A percentile compares a stretch with the other conserved stretches of the same genome.
These are phyloP conservation scores for Peronosclerospora sorghi DNA, from an alignment of 352 stramenopile genomes.

Conservation along the genomic window DNA sequence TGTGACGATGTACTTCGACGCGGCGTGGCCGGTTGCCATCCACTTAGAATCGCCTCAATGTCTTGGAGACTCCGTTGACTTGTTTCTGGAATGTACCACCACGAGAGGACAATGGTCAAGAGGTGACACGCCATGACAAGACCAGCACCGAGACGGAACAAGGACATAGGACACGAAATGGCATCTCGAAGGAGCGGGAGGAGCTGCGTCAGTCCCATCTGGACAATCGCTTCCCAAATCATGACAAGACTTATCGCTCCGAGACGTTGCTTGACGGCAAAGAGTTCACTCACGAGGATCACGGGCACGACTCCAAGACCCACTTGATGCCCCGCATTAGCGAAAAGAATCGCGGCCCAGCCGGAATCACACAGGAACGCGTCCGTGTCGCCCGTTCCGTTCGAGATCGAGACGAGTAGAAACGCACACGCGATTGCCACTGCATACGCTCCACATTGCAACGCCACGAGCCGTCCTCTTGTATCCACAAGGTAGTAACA, in stretches of 20 bases:
- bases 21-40: slow-evolving; percentile 64
- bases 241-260: slow-evolving; percentile 55
- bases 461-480: slow-evolving; percentile 32
- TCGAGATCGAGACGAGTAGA: slow-evolving; percentile 35
- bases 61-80: slow-evolving; percentile 65
- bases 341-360: slow-evolving; percentile 48
- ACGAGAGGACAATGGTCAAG: slow-evolving; percentile 32
- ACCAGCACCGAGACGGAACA: slow-evolving; percentile 28
- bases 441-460: slow-evolving; percentile 52
- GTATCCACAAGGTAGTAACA: slow-evolving; percentile 65
- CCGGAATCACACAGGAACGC: slow-evolving; percentile 41
- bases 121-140: slow-evolving; percentile 42
- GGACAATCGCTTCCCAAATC: slow-evolving; percentile 43
- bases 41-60: slow-evolving; percentile 66
- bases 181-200: slow-evolving; percentile 29
- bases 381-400: slow-evolving; percentile 8
- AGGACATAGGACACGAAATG: slow-evolving; percentile 25
- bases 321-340: slow-evolving; percentile 53
- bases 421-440: slow-evolving; percentile 36
- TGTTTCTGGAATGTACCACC: slow-evolving; percentile 67
- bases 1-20: slow-evolving; percentile 33
- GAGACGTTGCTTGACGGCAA: slow-evolving; percentile 51
- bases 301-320: slow-evolving; percentile 47
- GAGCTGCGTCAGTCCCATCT: slow-evolving; percentile 26
- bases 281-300: slow-evolving; percentile 59